Evolutionary conservation across 2,329 filamentous ascomycete species (phyloP).

Genomic region (Proliferodiscus dingleyae): DNA sequence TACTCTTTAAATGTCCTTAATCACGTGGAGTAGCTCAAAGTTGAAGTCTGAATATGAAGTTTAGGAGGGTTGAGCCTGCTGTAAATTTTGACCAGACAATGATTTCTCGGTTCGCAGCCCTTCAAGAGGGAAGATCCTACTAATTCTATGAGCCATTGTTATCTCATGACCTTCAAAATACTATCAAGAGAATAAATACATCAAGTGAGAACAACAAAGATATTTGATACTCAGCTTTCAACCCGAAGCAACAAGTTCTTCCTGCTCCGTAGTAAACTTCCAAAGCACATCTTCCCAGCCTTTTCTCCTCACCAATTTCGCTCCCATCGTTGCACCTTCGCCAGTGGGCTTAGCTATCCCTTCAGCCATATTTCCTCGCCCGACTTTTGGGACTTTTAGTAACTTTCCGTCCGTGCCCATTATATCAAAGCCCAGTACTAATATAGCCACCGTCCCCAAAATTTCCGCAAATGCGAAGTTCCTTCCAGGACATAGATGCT

Average conservation of each 20-base stretch:
- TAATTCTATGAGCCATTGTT: no score
- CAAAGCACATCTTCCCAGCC: conserved; percentile 23
- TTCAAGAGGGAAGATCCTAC: no score
- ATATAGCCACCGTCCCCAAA: conserved; percentile 28
- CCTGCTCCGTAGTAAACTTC: conserved; percentile 10
- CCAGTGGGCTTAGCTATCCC: conserved; percentile 17
- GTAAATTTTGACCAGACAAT: no score
- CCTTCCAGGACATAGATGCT: conserved; percentile 35
- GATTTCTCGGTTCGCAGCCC: no score
- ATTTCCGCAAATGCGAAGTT: conserved; percentile 37
- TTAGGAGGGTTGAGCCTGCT: no score
- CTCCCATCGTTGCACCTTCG: conserved; percentile 11
- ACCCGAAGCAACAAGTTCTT: neutral
- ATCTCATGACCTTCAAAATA: no score
- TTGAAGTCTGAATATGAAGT: no score
- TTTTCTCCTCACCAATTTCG: conserved; percentile 16
- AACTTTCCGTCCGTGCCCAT: conserved; percentile 8
- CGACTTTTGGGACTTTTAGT: conserved; percentile 11
- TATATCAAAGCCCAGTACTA: conserved; percentile 32
- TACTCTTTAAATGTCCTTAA: no score
- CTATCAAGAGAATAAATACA: no score
- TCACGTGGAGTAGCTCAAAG: no score
- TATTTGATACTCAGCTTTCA: no score
- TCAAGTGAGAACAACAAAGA: no score
- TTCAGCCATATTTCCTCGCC: conserved; percentile 11